These are phyloP conservation scores for Chalciporus pseudorubinellus DNA, from an alignment of 768 basidiomycete genomes.

Conservation along the genomic window DNA sequence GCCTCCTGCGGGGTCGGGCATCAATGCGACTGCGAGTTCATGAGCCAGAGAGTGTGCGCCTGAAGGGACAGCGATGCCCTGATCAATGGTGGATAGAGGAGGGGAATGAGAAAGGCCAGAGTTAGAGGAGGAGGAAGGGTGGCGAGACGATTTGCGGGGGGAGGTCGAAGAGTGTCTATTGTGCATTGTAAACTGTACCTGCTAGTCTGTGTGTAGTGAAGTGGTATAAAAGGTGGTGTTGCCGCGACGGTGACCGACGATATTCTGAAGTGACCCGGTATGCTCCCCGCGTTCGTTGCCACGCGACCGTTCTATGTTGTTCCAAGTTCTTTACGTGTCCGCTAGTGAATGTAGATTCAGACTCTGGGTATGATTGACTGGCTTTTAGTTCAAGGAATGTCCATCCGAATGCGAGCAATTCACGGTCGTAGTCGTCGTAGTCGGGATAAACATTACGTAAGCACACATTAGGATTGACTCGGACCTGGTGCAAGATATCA, in stretches of 20 bases:
- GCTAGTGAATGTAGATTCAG: neutral
- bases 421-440: constrained; percentile 4
- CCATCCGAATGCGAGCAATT: constrained; percentile 22
- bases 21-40: constrained; percentile 81
- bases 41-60: constrained; percentile 71
- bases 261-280: constrained; percentile 16
- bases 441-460: constrained; percentile 19
- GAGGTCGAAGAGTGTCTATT: constrained; percentile 26
- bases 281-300: constrained; percentile 3
- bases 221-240: constrained; percentile 13
- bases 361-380: constrained; percentile 3
- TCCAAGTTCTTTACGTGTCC: neutral
- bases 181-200: constrained; percentile 20
- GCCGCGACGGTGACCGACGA: constrained; percentile 3
- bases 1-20: constrained; percentile 80
- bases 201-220: neutral
- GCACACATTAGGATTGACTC: neutral
- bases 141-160: constrained; percentile 31
- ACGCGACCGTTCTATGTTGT: neutral
- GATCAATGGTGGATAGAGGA: constrained; percentile 34
- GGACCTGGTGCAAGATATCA: too few relatives aligned
- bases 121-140: constrained; percentile 23
- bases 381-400: constrained; percentile 29
- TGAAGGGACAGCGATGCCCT: constrained; percentile 28
- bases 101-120: constrained; percentile 20